Conservation (phyloP, 805 yeast species). For the Hanseniaspora lindneri region DNA sequence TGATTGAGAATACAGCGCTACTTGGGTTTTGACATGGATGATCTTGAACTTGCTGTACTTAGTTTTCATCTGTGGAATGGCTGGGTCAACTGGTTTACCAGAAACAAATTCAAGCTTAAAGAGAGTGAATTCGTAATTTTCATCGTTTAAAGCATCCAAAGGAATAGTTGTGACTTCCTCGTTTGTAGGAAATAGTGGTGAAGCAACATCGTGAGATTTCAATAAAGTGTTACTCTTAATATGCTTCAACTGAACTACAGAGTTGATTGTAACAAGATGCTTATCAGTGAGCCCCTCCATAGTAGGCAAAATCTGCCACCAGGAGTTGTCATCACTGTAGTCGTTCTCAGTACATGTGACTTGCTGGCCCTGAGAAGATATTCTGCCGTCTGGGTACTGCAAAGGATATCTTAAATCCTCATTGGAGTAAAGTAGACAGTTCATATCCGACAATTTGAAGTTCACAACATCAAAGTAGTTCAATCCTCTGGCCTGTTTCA, state of each 20-base stretch:
- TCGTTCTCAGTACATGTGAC: constrained; percentile 51
- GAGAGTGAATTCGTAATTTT: constrained; percentile 58
- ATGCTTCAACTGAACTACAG: constrained; percentile 68
- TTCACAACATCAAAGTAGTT: constrained; percentile 69
- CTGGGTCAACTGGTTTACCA: constrained; percentile 36
- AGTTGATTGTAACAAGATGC: constrained; percentile 55
- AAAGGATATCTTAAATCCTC: constrained; percentile 49
- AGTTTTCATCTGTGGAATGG: constrained; percentile 36
- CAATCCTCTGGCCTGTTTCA: constrained; percentile 56
- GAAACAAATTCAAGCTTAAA: constrained; percentile 58
- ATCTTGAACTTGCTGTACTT: constrained; percentile 58
- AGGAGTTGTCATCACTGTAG: constrained; percentile 51
- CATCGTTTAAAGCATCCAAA: constrained; percentile 45
- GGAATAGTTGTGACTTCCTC: constrained; percentile 78
- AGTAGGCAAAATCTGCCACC: constrained; percentile 77
- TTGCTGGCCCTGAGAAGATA: constrained; percentile 89
- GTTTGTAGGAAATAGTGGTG: constrained; percentile 82
- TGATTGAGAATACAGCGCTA: constrained; percentile 87
- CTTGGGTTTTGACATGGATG: constrained; percentile 74
- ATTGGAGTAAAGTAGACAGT: constrained; percentile 64
- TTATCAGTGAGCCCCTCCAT: constrained; percentile 33
- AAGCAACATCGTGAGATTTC: constrained; percentile 90
- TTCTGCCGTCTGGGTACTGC: constrained; percentile 91
- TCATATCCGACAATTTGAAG: constrained; percentile 68
- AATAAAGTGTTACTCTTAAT: constrained; percentile 66